A percentile compares a stretch with the other conserved stretches of the same genome.
phyloP scores from a whole-genome alignment of 2,329 filamentous ascomycete genomes.

The Fusarium xylarioides region DNA sequence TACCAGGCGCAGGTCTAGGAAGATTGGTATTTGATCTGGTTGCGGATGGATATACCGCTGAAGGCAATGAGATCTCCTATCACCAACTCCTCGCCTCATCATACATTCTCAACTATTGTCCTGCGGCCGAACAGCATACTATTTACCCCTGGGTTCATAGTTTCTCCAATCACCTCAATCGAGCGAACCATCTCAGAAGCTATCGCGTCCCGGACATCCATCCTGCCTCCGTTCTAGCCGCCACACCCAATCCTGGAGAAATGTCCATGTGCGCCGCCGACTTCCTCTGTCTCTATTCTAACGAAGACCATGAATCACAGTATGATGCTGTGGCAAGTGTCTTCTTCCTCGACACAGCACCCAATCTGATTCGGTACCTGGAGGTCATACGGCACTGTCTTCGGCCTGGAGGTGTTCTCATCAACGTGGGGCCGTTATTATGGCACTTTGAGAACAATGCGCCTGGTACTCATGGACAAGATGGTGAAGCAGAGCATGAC shows the following conservation, averaged over 20 bases:
- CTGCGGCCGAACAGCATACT: conserved; percentile 68
- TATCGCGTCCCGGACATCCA: conserved; percentile 85
- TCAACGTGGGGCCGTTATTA: conserved; percentile 89
- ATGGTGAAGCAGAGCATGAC: conserved; percentile 61
- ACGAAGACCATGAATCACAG: conserved; percentile 64
- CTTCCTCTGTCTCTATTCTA: conserved; percentile 85
- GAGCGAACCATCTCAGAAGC: conserved; percentile 77
- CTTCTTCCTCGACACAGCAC: conserved; percentile 97
- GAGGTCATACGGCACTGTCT: conserved; percentile 84
- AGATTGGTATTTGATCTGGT: conserved; percentile 90
- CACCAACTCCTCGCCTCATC: conserved; percentile 91
- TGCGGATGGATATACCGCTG: conserved; percentile 73
- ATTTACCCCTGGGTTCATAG: conserved; percentile 87
- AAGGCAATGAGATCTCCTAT: conserved; percentile 97
- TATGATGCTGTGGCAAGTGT: conserved; percentile 90
- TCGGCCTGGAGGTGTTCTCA: conserved; percentile 78
- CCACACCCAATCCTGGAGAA: conserved; percentile 57
- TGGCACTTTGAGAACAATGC: conserved; percentile 93
- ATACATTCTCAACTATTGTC: conserved; percentile 76
- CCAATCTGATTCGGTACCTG: conserved; percentile 90
- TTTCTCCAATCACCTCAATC: conserved; percentile 84
- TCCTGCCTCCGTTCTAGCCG: conserved; percentile 65
- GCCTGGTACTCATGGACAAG: conserved; percentile 64
- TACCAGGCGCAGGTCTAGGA: conserved; percentile 90
- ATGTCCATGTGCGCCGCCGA: conserved; percentile 97